Evolutionary conservation across 257 asterid species (phyloP).

Genomic region (Solanum bulbocastanum): DNA sequence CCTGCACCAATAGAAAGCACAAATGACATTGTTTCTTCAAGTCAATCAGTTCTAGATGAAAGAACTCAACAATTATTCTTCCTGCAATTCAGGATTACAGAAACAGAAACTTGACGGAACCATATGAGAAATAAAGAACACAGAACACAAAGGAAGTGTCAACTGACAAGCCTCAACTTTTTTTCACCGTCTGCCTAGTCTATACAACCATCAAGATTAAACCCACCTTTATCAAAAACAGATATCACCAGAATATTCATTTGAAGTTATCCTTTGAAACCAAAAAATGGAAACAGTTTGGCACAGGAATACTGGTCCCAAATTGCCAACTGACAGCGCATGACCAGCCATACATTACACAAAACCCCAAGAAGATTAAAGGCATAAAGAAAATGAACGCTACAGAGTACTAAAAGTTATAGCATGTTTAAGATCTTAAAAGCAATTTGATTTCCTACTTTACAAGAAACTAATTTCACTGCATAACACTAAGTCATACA

Average conservation of each 20-base stretch:
- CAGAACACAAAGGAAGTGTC: neutral
- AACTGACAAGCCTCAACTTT: neutral
- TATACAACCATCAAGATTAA: neutral
- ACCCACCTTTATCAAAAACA: neutral
- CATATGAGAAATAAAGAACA: neutral
- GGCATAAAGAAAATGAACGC: neutral
- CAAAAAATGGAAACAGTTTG: neutral
- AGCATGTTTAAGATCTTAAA: neutral
- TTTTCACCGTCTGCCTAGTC: neutral
- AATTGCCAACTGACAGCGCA: neutral
- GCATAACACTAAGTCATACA: neutral
- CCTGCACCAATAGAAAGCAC: conserved; percentile 30
- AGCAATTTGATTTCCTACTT: neutral
- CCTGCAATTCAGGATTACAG: neutral
- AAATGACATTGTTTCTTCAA: conserved; percentile 3
- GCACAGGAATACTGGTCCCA: neutral
- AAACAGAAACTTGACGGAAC: neutral
- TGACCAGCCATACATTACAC: neutral
- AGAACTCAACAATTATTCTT: neutral
- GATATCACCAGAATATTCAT: neutral
- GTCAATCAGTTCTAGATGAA: neutral
- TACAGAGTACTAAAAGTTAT: neutral
- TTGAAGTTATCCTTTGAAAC: neutral
- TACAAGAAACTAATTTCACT: neutral
- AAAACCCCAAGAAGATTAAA: neutral